phyloP scores from a whole-genome alignment of 345 rosid species.

The Eutrema heterophyllum region DNA sequence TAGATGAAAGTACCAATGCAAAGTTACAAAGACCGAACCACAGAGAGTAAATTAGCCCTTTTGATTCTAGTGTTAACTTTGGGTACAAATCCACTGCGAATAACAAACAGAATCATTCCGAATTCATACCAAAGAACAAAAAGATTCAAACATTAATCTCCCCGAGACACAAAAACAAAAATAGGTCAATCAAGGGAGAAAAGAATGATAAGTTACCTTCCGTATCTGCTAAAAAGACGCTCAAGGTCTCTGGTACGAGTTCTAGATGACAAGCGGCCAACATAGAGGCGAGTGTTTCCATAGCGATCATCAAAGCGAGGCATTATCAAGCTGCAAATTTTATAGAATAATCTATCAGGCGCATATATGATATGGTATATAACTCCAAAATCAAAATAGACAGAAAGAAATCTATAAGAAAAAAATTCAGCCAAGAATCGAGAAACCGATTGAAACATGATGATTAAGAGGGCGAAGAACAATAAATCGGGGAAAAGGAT shows the following conservation, averaged over 20 bases:
- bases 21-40: not conserved
- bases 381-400: not conserved
- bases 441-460: not conserved
- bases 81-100: not conserved
- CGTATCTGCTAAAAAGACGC: slow-evolving; percentile 53
- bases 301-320: slow-evolving; percentile 51
- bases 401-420: not conserved
- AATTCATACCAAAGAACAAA: not conserved
- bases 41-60: not conserved
- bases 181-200: not conserved
- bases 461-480: not conserved
- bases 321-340: slow-evolving; percentile 38
- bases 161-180: not conserved
- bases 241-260: slow-evolving; percentile 60
- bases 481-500: not conserved
- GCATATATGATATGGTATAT: not conserved
- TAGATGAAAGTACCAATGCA: not conserved
- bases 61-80: not conserved
- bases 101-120: not conserved
- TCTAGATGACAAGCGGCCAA: slow-evolving; percentile 51
- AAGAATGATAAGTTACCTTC: slow-evolving; percentile 36
- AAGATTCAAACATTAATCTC: not conserved
- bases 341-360: not conserved
- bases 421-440: not conserved
- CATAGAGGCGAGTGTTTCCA: slow-evolving; percentile 53